Evolutionary conservation across 2,329 filamentous ascomycete genomes (phyloP).

Genomic region (Diaporthe ampelina): DNA sequence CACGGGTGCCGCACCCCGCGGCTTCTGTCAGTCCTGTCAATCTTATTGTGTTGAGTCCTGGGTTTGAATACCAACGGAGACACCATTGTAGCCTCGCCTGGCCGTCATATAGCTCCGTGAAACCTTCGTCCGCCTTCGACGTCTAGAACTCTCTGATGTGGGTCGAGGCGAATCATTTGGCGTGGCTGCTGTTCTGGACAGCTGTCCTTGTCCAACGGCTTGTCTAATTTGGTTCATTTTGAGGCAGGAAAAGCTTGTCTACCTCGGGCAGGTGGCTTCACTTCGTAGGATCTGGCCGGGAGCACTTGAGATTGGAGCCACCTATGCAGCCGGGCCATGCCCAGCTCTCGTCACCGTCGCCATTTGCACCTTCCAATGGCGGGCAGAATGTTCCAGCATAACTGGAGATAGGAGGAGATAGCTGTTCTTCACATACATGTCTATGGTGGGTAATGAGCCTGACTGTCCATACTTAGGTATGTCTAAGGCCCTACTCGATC

Average conservation of each 20-base stretch:
- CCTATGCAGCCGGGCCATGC: no score
- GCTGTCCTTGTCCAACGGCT: background rate
- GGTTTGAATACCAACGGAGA: no score
- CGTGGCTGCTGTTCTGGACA: background rate
- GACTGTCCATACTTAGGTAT: no score
- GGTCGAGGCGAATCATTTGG: background rate
- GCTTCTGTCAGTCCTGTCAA: background rate
- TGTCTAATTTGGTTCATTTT: background rate
- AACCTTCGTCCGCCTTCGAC: no score
- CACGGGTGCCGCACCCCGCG: constrained; percentile 2
- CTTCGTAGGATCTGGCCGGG: no score
- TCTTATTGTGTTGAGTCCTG: no score
- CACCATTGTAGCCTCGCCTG: no score
- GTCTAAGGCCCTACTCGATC: no score
- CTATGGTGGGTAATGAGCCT: no score
- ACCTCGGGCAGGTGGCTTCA: background rate
- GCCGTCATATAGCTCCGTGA: no score
- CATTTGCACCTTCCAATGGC: background rate
- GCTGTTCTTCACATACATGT: background rate
- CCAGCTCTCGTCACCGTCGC: background rate
- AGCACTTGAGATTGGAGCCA: background rate
- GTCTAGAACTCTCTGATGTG: background rate
- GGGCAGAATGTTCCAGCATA: background rate
- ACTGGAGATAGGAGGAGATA: background rate
- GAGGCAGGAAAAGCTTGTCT: background rate